phyloP scores from a whole-genome alignment of 1,284 basidiomycete species.

The Cryptococcus sp. region DNA sequence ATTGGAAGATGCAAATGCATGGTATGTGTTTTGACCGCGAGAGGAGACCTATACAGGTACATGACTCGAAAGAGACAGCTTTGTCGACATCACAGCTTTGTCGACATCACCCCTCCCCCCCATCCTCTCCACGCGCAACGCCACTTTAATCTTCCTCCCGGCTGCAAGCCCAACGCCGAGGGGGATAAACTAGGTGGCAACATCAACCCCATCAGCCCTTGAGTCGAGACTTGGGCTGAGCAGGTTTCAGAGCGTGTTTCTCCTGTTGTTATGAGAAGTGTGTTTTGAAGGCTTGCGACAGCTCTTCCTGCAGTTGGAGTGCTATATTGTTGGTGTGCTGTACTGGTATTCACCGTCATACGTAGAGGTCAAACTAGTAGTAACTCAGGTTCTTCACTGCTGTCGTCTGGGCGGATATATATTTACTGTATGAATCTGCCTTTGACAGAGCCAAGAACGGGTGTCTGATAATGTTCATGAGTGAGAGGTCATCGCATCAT shows the following conservation, averaged over 20 bases:
- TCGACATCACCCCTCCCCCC: neutral
- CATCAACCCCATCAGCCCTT: slow-evolving; percentile 13
- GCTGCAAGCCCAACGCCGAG: slow-evolving; percentile 21
- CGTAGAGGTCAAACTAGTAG: neutral
- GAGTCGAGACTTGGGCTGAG: slow-evolving; percentile 15
- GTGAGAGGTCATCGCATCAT: no score
- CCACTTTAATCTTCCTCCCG: slow-evolving; percentile 40
- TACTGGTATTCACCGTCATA: neutral
- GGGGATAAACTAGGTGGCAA: slow-evolving; percentile 46
- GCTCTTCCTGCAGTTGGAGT: neutral
- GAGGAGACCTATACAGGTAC: no score
- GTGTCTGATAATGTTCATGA: no score
- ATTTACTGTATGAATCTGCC: no score
- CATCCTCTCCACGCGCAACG: slow-evolving; percentile 5
- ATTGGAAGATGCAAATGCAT: neutral
- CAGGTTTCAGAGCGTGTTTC: slow-evolving; percentile 17
- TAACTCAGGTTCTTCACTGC: neutral
- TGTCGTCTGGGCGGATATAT: no score
- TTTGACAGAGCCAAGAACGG: no score
- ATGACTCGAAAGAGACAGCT: no score
- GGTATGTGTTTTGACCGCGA: neutral
- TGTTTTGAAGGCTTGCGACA: slow-evolving; percentile 25
- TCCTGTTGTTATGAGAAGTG: slow-evolving; percentile 1
- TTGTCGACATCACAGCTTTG: no score
- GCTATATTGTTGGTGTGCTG: neutral